Percentiles rank a stretch among this genome's conserved stretches.
These are phyloP conservation scores for Botrytis paeoniae DNA, from an alignment of 2,329 filamentous ascomycete species.

Conservation along the genomic window DNA sequence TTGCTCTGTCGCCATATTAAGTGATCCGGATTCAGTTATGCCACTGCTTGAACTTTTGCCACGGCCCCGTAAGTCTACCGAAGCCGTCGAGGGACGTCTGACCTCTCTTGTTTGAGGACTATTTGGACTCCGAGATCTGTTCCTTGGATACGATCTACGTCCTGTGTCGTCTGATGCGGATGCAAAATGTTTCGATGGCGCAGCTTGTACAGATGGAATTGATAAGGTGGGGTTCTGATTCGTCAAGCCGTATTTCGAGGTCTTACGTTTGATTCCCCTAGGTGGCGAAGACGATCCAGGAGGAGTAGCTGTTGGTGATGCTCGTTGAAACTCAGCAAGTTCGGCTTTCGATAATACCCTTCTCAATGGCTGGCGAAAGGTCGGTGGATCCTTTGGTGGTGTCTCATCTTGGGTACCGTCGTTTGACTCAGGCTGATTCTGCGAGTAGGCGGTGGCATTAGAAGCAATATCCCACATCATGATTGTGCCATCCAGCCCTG, in stretches of 20 bases:
- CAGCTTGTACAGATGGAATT: constrained; percentile 29
- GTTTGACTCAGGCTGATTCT: constrained; percentile 27
- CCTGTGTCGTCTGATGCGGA: constrained; percentile 34
- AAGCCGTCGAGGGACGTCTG: constrained; percentile 54
- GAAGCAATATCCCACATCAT: constrained; percentile 62
- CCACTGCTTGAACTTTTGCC: constrained; percentile 44
- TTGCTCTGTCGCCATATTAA: constrained; percentile 63
- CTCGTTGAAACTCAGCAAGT: constrained; percentile 71
- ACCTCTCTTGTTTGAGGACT: constrained; percentile 33
- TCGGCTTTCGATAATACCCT: constrained; percentile 86
- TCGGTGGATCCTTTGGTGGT: constrained; percentile 47
- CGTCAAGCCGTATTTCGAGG: constrained; percentile 51
- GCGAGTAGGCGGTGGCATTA: constrained; percentile 23
- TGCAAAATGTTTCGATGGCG: constrained; percentile 31
- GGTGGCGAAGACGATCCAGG: constrained; percentile 54
- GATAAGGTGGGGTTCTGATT: constrained; percentile 48
- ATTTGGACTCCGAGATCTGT: constrained; percentile 35
- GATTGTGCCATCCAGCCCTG: constrained; percentile 75
- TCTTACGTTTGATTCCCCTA: constrained; percentile 51
- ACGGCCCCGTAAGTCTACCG: constrained; percentile 46
- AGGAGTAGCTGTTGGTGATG: constrained; percentile 41
- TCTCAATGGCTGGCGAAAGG: constrained; percentile 70
- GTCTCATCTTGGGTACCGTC: constrained; percentile 28
- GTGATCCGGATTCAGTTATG: constrained; percentile 50
- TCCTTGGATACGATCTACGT: constrained; percentile 27